Evolutionary conservation across 1,284 basidiomycete genomes (phyloP).

Genomic region (Sporisorium scitamineum): DNA sequence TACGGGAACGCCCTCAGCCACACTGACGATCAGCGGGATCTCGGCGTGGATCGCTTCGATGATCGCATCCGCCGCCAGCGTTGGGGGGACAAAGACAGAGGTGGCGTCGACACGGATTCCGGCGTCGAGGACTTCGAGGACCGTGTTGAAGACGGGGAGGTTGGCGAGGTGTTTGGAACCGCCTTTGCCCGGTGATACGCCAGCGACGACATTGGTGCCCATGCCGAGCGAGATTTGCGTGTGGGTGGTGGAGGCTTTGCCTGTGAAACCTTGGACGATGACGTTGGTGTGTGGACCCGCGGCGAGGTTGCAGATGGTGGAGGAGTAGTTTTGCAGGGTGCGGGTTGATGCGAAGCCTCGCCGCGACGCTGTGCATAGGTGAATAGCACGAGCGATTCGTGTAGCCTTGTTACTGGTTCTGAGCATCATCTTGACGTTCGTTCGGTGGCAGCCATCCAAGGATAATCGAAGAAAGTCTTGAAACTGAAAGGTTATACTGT

Average conservation of each 20-base stretch:
- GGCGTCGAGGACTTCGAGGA: conserved; percentile 38
- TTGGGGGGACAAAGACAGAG: conserved; percentile 58
- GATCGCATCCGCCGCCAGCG: conserved; percentile 54
- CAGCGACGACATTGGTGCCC: conserved; percentile 59
- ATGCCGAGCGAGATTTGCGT: conserved; percentile 50
- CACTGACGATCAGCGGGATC: conserved; percentile 55
- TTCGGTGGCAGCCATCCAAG: neutral
- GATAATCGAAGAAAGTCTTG: neutral
- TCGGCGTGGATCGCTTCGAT: conserved; percentile 59
- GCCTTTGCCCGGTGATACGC: conserved; percentile 54
- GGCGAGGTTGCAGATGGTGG: conserved; percentile 49
- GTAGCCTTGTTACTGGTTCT: neutral
- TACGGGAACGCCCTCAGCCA: conserved; percentile 58
- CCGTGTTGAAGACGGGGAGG: conserved; percentile 48
- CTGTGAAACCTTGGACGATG: conserved; percentile 62
- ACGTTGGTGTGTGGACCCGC: conserved; percentile 46
- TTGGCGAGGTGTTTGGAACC: conserved; percentile 34
- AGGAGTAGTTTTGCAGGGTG: conserved; percentile 18
- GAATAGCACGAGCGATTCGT: neutral
- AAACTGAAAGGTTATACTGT: neutral
- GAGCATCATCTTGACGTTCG: neutral
- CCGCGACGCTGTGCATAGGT: neutral
- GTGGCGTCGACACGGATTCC: conserved; percentile 46
- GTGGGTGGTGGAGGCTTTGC: conserved; percentile 55
- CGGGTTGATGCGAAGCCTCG: conserved; percentile 11